Base-by-base conservation (phyloP, 2,329 filamentous ascomycete species). In the Ceratocystis cubensis region DNA sequence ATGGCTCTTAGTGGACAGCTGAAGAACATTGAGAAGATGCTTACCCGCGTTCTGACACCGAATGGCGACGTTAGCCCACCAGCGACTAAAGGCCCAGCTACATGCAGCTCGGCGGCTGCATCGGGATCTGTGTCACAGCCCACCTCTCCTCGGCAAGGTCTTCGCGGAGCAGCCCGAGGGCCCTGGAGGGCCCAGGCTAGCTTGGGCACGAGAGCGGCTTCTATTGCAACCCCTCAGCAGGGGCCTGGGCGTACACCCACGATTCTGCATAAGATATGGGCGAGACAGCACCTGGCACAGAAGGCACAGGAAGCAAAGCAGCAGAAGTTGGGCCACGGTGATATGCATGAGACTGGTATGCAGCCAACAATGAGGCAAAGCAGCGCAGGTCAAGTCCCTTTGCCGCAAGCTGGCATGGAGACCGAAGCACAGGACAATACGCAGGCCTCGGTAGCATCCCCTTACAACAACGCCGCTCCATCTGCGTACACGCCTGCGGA, bases 21-120 rank as follows among this genome's bases (percentile, higher is more conserved):
- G 41, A 41, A 63, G 25, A 63, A 48, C 8, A 63, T 63, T 10
- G 61, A 63, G 22, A 45, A n/a, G 4, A 28, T 63, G 22, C 61
- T 63, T 17, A 41, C n/a, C 5, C 41, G 28, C 25, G 20, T 46
- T 17, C 13, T 48, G 13, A 13, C 41, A n/a, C 4, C 30, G 15
- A 48, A 48, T n/a, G n/a, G 7, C 13, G 17, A 17, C 15, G 61
- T 25, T 15, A 22, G 20, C 4, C 20, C 17, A 15, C 7, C 61
- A 20, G 61, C 7, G 5, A 15, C 41, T 13, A 59, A 8, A 1
- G 17, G 15, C 5, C 13, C 28, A 7, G 28, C 28, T 30, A 37
- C 28, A 6, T 8, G 6, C 15, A n/a, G n/a, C 15, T 3, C 15
- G 7, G 22, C 28, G 8, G 56, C 25, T 25, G n/a, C 17, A 7